A percentile compares a stretch with the other conserved stretches of the same genome.
These are phyloP conservation scores for Teratosphaeria zuluensis DNA, from an alignment of 2,329 filamentous ascomycete genomes.

Conservation along the genomic window DNA sequence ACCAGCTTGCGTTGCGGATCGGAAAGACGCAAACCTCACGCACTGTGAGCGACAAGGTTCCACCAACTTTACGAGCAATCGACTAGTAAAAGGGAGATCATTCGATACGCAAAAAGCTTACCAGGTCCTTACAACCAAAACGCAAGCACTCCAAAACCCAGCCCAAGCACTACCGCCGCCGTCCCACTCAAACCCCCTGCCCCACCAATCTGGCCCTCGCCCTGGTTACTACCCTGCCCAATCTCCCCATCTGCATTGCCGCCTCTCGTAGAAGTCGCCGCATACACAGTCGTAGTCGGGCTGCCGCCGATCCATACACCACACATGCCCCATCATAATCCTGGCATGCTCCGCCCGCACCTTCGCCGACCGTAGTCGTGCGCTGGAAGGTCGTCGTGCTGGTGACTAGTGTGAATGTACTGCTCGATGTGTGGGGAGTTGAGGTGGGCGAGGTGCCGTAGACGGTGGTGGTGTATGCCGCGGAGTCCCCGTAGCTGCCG, in stretches of 20 bases:
- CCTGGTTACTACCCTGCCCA: background rate
- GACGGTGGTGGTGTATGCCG: conserved; percentile 6
- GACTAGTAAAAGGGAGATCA: too few species aligned
- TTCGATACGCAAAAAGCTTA: too few species aligned
- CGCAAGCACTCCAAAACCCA: background rate
- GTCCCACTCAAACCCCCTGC: background rate
- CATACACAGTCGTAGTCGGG: conserved; percentile 2
- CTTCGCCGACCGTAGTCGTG: conserved; percentile 2
- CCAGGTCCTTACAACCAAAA: background rate
- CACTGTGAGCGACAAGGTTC: too few species aligned
- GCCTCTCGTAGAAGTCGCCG: background rate
- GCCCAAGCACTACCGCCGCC: background rate
- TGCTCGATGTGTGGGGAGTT: background rate
- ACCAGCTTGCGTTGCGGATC: background rate
- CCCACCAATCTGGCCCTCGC: background rate
- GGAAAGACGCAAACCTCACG: background rate
- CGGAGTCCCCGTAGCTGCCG: conserved; percentile 1
- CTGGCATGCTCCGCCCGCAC: conserved; percentile 3
- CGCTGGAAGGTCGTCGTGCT: background rate
- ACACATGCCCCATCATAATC: conserved; percentile 3
- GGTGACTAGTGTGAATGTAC: background rate
- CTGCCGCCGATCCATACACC: conserved; percentile 2
- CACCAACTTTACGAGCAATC: too few species aligned
- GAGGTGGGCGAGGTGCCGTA: background rate
- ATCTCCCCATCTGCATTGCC: conserved; percentile 2